Percentiles rank a stretch among this genome's conserved stretches.
phyloP scores from a whole-genome alignment of 805 yeast genomes.

The Huiozyma naganishii region DNA sequence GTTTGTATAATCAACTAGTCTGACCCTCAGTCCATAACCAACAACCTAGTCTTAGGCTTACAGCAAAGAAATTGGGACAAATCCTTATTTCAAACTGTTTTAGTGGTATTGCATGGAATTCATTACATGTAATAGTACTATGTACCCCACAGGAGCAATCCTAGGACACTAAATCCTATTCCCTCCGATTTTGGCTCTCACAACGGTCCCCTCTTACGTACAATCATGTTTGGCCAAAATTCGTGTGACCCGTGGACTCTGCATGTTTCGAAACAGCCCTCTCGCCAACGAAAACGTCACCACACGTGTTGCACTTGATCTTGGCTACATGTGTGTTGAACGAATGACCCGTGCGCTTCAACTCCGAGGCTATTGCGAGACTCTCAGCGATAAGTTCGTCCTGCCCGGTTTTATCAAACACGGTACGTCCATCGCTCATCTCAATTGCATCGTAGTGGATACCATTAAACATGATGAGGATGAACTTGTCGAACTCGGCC shows the following conservation, averaged over 20 bases:
- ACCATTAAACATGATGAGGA: slow-evolving; percentile 55
- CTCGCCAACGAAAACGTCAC: slow-evolving; percentile 45
- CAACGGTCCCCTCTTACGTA: no score
- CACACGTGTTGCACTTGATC: slow-evolving; percentile 49
- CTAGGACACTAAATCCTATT: no score
- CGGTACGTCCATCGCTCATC: slow-evolving; percentile 28
- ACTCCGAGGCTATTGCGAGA: slow-evolving; percentile 30
- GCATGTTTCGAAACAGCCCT: slow-evolving; percentile 58
- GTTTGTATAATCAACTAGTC: no score
- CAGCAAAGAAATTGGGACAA: no score
- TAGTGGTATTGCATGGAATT: no score
- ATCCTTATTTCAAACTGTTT: no score
- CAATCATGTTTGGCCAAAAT: slow-evolving; percentile 41
- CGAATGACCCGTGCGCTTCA: slow-evolving; percentile 45
- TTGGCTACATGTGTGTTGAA: slow-evolving; percentile 55
- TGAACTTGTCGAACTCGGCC: slow-evolving; percentile 31
- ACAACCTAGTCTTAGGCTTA: no score
- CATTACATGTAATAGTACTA: neutral
- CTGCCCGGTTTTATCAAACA: slow-evolving; percentile 30
- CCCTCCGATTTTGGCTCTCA: no score
- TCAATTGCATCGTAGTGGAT: slow-evolving; percentile 62
- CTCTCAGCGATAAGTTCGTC: neutral
- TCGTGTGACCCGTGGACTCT: slow-evolving; percentile 44
- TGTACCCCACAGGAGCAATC: neutral
- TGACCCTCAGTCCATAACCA: no score